Base-by-base conservation (phyloP, 164 flowering plant genomes). In the Dillenia suffruticosa region DNA sequence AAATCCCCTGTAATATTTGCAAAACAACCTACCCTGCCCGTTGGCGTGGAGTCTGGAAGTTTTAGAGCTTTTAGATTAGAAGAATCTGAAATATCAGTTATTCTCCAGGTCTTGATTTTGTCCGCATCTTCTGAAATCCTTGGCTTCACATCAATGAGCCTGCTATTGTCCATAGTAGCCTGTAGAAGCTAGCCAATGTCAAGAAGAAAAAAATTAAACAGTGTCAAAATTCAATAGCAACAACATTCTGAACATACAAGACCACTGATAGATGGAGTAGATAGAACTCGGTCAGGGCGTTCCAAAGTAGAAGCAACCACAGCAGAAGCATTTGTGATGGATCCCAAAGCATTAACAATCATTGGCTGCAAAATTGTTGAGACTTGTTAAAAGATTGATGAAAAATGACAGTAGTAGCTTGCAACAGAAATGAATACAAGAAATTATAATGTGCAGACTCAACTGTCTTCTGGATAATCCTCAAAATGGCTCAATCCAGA, bases 111-210 rank as follows among this genome's bases (percentile, higher is more conserved):
- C 69, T 69, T 79, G 15, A 70, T 61, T 67, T 76, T 80, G 57
- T 80, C 84, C 12, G 49, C 63, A 53, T 70, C 74, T 11, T 80
- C 84, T 46, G 69, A 49, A 67, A 82, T 63, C 57, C 79, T 74
- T 19, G 86, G 86, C 57, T 82, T 82, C 51, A 78, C 76, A 74
- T 79, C 86, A 58, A 71, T 62, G 46, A 67, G 64, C 73, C 81
- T 70, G 64, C 74, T 76, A 70, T 59, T 70, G 24, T 77, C 81
- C 75, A 70, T 72, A 13, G 77, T 16, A 40, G 74, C 73, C 84
- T 81, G 55, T 43, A 56, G 44, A 56, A 17, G 26, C 40, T 32
- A 56, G 12, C 16, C 19, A n/a, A 13, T 12, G 47, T 40, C 19
- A 44, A 9, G 50, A 63, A 14, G 5, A 14, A 5, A 46, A 54